Evolutionary conservation across 768 basidiomycete genomes (phyloP), one percentile per base, ranked within the genome.

Genomic region (Tremella yokohamensis): DNA sequence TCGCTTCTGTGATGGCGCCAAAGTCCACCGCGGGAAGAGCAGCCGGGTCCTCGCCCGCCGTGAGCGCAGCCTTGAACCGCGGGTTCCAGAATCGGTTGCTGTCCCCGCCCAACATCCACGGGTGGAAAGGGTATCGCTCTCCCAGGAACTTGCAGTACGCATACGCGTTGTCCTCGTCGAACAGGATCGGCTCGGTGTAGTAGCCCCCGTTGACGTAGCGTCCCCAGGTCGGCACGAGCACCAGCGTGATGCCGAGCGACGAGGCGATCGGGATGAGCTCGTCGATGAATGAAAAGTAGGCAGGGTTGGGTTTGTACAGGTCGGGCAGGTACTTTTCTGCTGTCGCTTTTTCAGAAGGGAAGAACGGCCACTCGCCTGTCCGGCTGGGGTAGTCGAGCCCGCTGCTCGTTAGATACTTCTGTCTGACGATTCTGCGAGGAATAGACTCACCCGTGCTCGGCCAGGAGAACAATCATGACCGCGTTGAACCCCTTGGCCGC

Each of bases 281-380:
- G 49, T 65, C 63, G 18, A 65, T 49, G 38, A 50, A 56, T 19
- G 42, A 55, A 40, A 61, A 65, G 49, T 61, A 65, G 20, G 26
- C 39, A 19, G 42, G 42, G 39, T 65, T 65, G 26, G 64, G 61
- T 34, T 49, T 18, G 19, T 29, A 38, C 8, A 57, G 24, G 25
- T 56, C 58, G 7, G 59, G 58, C 12, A 47, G 39, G 40, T 56
- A 54, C 22, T 29, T n/a, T 34, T 38, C 51, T 16, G 26, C 26
- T 7, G 29, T 55, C 54, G 39, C 25, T 34, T 52, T 34, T 11
- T 24, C 51, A 7, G 25, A 18, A 12, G 51, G 51, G n/a, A 49
- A 13, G 22, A 63, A 60, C 6, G 62, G 54, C 54, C 44, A 54
- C n/a, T 63, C 54, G 8, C 62, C 62, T 19, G 52, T 26, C 8